Base-by-base conservation (phyloP, 345 rosid genomes). In the Arabidopsis suecica region DNA sequence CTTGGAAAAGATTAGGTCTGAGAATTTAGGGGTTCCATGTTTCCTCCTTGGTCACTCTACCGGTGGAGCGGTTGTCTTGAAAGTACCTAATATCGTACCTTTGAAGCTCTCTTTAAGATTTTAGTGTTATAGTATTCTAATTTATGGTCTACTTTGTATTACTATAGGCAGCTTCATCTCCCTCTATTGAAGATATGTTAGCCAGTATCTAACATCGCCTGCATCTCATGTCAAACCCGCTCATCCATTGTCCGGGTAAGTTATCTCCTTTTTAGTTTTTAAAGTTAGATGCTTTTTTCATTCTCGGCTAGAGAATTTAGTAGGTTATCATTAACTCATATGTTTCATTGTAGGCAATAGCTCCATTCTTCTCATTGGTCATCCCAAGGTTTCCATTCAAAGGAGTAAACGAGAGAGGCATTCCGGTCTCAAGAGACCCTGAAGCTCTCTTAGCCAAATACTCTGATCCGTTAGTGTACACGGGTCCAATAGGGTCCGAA, bases 41-140 rank as follows among this genome's bases (percentile, higher is more conserved):
- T 95, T 95, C 78, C 98, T 95, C 41, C 89, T 92, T 78, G 99
- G 99, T 78, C 99, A 95, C 71, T 95, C 97, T 37, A 93, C 98
- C 0, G 98, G 99, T 78, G 99, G 99, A 70, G 93, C 99, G 61
- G 98, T 92, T 57, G 99, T 95, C 77, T 83, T 95, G 75, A 95
- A 95, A 90, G 98, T 89, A 74, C 61, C 28, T n/a, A n/a, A n/a
- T n/a, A n/a, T n/a, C n/a, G n/a, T n/a, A n/a, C n/a, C n/a, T n/a
- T 38, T 23, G 5, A 55, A 51, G 44, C 44, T 14, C 23, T 30
- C 47, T 63, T 48, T 20, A 38, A 33, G n/a, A 14, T 64, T 41
- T 23, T 11, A n/a, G 28, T 70, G 51, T 34, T 69, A 20, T 34
- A 9, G 16, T 71, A 23, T 70, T 13, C 49, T 54, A 7, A 59